phyloP scores from a whole-genome alignment of 257 asterid species.

The Parsonsia alboflavescens region DNA sequence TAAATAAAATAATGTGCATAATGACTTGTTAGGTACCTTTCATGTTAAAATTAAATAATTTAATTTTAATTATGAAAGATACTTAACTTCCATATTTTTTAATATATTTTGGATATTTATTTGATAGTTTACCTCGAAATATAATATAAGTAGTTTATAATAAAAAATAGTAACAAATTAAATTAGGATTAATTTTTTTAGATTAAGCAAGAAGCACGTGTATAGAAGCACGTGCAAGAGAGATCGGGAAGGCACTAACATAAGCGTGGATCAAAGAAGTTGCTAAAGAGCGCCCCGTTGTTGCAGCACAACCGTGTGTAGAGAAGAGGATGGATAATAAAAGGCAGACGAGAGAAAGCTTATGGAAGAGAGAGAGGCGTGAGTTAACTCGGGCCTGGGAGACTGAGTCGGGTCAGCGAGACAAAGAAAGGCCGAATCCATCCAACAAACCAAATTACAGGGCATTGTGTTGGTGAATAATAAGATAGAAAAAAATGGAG shows the following conservation, averaged over 20 bases:
- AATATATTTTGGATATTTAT: too few relatives aligned
- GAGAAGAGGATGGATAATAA: slow-evolving; percentile 28
- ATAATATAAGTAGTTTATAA: too few relatives aligned
- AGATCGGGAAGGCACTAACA: slow-evolving; percentile 15
- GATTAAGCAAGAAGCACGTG: too few relatives aligned
- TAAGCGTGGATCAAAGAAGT: slow-evolving; percentile 22
- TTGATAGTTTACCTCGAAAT: too few relatives aligned
- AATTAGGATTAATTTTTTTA: too few relatives aligned
- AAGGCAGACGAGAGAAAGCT: slow-evolving; percentile 2
- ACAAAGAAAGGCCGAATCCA: slow-evolving; percentile 21
- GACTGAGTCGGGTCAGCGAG: slow-evolving; percentile 37
- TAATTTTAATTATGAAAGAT: too few relatives aligned
- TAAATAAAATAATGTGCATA: too few relatives aligned
- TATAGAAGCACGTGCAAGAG: not conserved
- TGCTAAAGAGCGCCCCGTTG: slow-evolving; percentile 36
- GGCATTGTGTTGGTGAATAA: slow-evolving; percentile 14
- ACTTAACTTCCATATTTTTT: too few relatives aligned
- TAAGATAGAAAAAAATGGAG: slow-evolving; percentile 52
- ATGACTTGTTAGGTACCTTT: too few relatives aligned
- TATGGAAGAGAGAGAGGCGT: not conserved
- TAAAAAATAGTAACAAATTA: too few relatives aligned
- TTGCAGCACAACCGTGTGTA: slow-evolving; percentile 47
- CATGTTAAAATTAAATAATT: too few relatives aligned
- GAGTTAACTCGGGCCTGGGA: slow-evolving; percentile 46
- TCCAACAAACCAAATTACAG: slow-evolving; percentile 26